Conservation (phyloP, 148 eudicot species). For the Spergularia bocconei region DNA sequence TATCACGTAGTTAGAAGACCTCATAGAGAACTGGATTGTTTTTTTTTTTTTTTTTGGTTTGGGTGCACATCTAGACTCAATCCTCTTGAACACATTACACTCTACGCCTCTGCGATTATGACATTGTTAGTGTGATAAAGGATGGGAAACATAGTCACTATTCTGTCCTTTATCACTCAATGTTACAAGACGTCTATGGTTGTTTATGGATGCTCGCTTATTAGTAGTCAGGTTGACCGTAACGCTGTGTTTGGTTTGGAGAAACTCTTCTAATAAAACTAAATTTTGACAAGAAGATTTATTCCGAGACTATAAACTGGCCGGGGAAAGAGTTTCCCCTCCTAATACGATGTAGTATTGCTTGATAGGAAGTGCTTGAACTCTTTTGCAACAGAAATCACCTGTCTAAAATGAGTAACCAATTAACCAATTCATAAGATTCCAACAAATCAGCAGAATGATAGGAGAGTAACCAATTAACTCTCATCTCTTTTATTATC, state of each 20-base stretch:
- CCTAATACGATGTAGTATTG: too few species aligned
- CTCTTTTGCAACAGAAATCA: too few species aligned
- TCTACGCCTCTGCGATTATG: not conserved
- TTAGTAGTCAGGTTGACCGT: too few species aligned
- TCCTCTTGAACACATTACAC: slow-evolving; percentile 37
- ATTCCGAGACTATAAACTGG: slow-evolving; percentile 50
- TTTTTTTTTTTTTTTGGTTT: slow-evolving; percentile 24
- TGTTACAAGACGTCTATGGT: not conserved
- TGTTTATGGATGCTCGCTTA: not conserved
- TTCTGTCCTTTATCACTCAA: not conserved
- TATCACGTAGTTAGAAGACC: too few species aligned
- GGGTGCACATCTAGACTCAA: slow-evolving; percentile 80
- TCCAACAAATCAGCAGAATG: not conserved
- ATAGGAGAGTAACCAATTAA: not conserved
- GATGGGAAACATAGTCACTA: not conserved
- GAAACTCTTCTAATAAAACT: too few species aligned
- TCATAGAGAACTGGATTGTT: too few species aligned
- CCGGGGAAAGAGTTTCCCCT: slow-evolving; percentile 48
- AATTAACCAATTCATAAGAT: too few species aligned
- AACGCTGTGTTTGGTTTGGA: too few species aligned
- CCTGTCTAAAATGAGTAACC: too few species aligned
- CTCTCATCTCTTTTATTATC: not conserved
- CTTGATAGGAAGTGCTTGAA: not conserved
- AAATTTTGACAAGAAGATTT: not conserved
- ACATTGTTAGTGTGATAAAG: not conserved